phyloP scores from a whole-genome alignment of 2,329 filamentous ascomycete species.

The Fusarium sp. region DNA sequence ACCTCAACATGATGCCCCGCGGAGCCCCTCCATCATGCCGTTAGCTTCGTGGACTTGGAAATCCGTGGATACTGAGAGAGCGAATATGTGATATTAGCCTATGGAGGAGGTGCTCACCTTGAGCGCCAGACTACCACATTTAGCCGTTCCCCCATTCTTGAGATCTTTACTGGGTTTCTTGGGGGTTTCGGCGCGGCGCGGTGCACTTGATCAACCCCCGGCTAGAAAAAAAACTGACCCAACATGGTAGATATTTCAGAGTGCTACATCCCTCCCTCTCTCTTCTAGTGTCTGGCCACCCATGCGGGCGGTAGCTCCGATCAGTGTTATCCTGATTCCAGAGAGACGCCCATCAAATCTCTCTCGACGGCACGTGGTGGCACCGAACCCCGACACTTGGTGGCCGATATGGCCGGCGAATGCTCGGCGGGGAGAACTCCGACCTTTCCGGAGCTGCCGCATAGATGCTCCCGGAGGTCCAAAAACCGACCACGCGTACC shows the following conservation, averaged over 20 bases:
- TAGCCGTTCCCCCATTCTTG: conserved; percentile 22
- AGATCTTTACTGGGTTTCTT: background rate
- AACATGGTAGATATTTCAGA: conserved; percentile 1
- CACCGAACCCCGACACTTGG: background rate
- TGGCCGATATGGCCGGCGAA: conserved; percentile 3
- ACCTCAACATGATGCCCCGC: conserved; percentile 17
- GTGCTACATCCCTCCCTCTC: background rate
- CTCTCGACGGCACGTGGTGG: conserved; percentile 33
- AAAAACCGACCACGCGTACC: background rate
- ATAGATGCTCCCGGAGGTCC: background rate
- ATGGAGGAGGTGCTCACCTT: background rate
- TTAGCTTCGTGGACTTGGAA: conserved; percentile 36
- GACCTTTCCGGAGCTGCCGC: conserved; percentile 18
- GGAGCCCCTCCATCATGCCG: conserved; percentile 40
- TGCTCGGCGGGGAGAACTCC: conserved; percentile 34
- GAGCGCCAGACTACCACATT: conserved; percentile 18
- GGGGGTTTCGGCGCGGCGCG: background rate
- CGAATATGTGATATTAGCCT: background rate
- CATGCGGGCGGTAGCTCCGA: conserved; percentile 1
- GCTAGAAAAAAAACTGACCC: background rate
- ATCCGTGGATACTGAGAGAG: conserved; percentile 25
- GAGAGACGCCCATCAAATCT: conserved; percentile 2
- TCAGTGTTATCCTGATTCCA: background rate
- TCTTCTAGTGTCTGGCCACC: background rate
- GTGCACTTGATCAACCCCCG: conserved; percentile 22